A percentile compares a stretch with the other conserved stretches of the same genome.
Evolutionary conservation across 257 asterid species (phyloP).

Genomic region (Ocimum tenuiflorum): DNA sequence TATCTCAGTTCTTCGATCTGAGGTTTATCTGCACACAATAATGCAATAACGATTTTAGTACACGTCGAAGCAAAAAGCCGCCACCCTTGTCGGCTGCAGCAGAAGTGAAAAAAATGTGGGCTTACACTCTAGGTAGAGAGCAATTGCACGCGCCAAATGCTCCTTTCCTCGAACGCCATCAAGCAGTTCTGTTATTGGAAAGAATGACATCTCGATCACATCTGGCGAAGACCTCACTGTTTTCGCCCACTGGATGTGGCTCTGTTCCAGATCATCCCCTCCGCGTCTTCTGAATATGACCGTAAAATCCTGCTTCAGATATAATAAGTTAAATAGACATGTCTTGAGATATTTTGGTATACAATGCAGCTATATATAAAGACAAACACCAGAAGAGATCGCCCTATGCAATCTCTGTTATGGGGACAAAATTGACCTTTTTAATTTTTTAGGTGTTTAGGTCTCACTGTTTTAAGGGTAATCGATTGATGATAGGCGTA

Average conservation of each 20-base stretch:
- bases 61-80: not conserved
- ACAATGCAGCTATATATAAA: not conserved
- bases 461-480: no score
- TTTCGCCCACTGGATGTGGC: conserved; percentile 65
- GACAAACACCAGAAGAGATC: no score
- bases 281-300: conserved; percentile 83
- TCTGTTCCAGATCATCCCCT: conserved; percentile 85
- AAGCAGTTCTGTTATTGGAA: conserved; percentile 58
- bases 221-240: conserved; percentile 72
- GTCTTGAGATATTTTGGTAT: not conserved
- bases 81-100: not conserved
- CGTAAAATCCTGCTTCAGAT: conserved; percentile 58
- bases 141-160: conserved; percentile 62
- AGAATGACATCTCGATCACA: conserved; percentile 77
- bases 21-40: conserved; percentile 64
- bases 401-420: no score
- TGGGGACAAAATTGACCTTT: no score
- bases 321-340: not conserved
- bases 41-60: conserved; percentile 7
- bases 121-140: conserved; percentile 72
- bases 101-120: not conserved
- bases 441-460: no score
- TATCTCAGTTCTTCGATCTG: conserved; percentile 78
- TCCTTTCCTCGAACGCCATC: conserved; percentile 66
- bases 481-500: no score